These are phyloP conservation scores for Komagataella kurtzmanii DNA, from an alignment of 805 yeast genomes.

Conservation along the genomic window DNA sequence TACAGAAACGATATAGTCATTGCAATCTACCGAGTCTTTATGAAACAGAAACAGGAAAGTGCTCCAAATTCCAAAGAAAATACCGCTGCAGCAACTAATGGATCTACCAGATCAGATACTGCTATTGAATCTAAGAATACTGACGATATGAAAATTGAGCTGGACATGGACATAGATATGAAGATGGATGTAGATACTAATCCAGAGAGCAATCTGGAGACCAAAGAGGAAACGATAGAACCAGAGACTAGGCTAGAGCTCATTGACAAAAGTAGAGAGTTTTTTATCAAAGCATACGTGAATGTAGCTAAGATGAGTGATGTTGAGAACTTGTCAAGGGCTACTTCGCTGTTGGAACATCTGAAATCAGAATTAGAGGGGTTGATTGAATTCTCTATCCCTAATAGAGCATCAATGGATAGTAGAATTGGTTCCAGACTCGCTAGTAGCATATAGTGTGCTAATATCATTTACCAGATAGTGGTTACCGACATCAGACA, in stretches of 20 bases:
- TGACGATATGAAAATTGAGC: constrained; percentile 2
- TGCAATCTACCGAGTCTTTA: constrained; percentile 36
- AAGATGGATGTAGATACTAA: constrained; percentile 1
- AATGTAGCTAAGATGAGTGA: constrained; percentile 65
- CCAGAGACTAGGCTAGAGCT: constrained; percentile 7
- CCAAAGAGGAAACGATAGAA: constrained; percentile 14
- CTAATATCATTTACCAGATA: too few species aligned
- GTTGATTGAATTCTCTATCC: constrained; percentile 53
- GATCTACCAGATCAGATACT: neutral
- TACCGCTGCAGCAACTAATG: neutral
- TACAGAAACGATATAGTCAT: constrained; percentile 49
- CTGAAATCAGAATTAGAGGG: constrained; percentile 58
- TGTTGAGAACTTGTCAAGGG: constrained; percentile 53
- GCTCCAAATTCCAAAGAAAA: neutral
- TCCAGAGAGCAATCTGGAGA: constrained; percentile 6
- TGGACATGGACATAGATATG: constrained; percentile 4
- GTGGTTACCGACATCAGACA: neutral
- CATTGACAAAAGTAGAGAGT: constrained; percentile 40
- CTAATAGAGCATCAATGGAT: constrained; percentile 75
- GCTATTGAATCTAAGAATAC: neutral
- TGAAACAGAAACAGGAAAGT: constrained; percentile 13
- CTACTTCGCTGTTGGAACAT: constrained; percentile 45
- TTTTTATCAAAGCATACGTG: constrained; percentile 51
- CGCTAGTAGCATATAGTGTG: neutral
- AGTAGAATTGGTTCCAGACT: constrained; percentile 31